Base-by-base conservation (phyloP, 2,329 filamentous ascomycete species). In the Pseudodiploospora longispora region DNA sequence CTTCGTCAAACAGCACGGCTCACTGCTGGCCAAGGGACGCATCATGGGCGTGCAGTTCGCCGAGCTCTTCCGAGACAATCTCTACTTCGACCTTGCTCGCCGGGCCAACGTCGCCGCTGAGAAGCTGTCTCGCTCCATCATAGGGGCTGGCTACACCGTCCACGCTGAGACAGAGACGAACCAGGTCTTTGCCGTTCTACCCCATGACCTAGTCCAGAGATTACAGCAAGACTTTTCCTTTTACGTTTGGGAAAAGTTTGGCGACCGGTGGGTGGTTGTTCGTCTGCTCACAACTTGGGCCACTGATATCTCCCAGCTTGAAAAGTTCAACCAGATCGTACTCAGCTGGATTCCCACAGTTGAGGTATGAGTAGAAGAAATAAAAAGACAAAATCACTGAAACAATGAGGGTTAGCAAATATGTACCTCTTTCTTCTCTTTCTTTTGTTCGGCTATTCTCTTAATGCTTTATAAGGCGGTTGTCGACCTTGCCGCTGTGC, bases 261-360 rank as follows among this genome's bases (percentile, higher is more conserved):
- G 63, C 0, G 60, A 66, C 42, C 61, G 59, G 6, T 52, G 57
- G 38, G 64, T 64, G 0, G 65, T 72, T 4, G 61, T 75, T 4
- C 60, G 71, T 6, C 52, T 75, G 40, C 55, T 75, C 29, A 75
- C 72, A 2, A 74, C 70, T 0, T 75, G 71, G 72, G 71, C 72
- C 6, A 75, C 72, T 4, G 66, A 72, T 10, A 50, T 50, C 3
- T 47, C 53, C 10, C 60, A 71, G 56, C 58, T 75, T 9, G 65
- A 71, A 27, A 59, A 52, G 27, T 68, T 68, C 30, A 52, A 56
- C 30, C 39, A 55, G 38, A 50, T 56, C 39, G 55, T 63, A 9
- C 45, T 58, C 30, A 49, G 46, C 44, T 55, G 54, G 54, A 39
- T 28, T 7, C 47, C 43, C 19, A 40, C 31, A 5, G 39, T 19